A percentile compares a stretch with the other conserved stretches of the same genome.
These are phyloP conservation scores for Lactifluus piperatus DNA, from an alignment of 768 basidiomycete genomes.

Conservation along the genomic window DNA sequence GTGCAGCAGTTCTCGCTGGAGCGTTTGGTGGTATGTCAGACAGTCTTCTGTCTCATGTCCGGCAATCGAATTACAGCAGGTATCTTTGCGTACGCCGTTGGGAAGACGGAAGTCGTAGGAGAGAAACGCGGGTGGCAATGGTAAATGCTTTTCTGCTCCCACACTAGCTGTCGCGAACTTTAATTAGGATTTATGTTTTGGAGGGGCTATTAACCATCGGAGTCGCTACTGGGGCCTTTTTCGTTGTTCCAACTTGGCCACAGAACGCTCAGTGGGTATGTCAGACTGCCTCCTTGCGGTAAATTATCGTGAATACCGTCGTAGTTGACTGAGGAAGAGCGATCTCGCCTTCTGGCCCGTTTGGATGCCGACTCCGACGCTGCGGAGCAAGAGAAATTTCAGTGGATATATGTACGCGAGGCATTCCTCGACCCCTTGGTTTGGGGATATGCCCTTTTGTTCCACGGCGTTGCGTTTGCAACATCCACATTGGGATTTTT, in stretches of 20 bases:
- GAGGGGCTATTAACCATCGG: constrained; percentile 45
- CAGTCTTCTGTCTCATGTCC: neutral
- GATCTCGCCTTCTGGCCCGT: constrained; percentile 39
- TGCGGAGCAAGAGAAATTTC: constrained; percentile 42
- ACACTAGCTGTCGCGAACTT: neutral
- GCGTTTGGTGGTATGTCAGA: constrained; percentile 47
- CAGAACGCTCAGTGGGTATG: constrained; percentile 48
- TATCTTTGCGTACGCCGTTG: constrained; percentile 49
- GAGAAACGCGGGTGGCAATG: constrained; percentile 55
- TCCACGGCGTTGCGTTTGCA: constrained; percentile 54
- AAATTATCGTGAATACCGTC: neutral
- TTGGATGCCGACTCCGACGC: constrained; percentile 48
- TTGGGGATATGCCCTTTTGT: constrained; percentile 51
- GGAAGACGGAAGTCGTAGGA: constrained; percentile 53
- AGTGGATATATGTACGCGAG: constrained; percentile 48
- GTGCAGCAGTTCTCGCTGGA: constrained; percentile 52
- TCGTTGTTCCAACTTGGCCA: constrained; percentile 51
- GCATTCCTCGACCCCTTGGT: constrained; percentile 50
- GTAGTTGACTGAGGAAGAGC: constrained; percentile 47
- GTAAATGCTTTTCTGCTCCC: constrained; percentile 23
- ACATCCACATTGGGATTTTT: constrained; percentile 52
- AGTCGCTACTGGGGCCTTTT: constrained; percentile 41
- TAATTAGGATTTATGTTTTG: constrained; percentile 46
- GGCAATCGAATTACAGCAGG: constrained; percentile 27
- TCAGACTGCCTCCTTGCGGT: neutral